Evolutionary conservation across 2,329 filamentous ascomycete species (phyloP).

Genomic region (Sphaerulina populicola): DNA sequence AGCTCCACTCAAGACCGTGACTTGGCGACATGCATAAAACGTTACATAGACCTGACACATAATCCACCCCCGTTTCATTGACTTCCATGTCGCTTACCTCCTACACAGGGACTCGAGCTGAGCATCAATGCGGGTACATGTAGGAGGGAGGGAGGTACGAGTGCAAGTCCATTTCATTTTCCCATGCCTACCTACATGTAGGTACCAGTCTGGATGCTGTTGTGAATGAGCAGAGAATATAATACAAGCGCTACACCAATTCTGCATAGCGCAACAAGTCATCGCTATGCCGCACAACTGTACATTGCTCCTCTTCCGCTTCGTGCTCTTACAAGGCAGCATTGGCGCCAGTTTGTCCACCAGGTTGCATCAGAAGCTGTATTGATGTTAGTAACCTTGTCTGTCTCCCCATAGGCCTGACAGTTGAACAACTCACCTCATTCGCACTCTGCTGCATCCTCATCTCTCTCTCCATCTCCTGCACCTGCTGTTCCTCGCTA

Average conservation of each 20-base stretch:
- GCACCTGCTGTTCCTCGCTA: constrained; percentile 90
- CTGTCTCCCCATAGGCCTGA: neutral
- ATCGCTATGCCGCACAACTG: constrained; percentile 4
- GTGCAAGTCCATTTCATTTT: too few relatives aligned
- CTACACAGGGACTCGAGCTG: too few relatives aligned
- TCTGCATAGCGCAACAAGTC: constrained; percentile 7
- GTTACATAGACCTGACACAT: too few relatives aligned
- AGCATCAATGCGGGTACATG: too few relatives aligned
- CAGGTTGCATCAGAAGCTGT: constrained; percentile 24
- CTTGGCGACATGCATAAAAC: too few relatives aligned
- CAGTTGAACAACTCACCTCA: constrained; percentile 50
- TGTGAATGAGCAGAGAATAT: constrained; percentile 21
- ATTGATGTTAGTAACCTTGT: constrained; percentile 11
- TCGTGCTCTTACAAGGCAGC: constrained; percentile 20
- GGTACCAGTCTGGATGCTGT: neutral
- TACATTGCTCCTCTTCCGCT: constrained; percentile 5
- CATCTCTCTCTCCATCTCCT: constrained; percentile 97
- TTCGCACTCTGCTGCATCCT: constrained; percentile 87
- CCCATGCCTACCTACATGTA: neutral
- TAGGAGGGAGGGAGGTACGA: too few relatives aligned
- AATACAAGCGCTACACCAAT: constrained; percentile 20
- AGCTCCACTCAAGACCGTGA: too few relatives aligned
- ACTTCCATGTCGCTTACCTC: too few relatives aligned
- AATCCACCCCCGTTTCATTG: too few relatives aligned
- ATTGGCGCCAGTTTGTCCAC: constrained; percentile 19